Conservation (phyloP, 495 filamentous ascomycete genomes). For the Penicillium verhagenii region DNA sequence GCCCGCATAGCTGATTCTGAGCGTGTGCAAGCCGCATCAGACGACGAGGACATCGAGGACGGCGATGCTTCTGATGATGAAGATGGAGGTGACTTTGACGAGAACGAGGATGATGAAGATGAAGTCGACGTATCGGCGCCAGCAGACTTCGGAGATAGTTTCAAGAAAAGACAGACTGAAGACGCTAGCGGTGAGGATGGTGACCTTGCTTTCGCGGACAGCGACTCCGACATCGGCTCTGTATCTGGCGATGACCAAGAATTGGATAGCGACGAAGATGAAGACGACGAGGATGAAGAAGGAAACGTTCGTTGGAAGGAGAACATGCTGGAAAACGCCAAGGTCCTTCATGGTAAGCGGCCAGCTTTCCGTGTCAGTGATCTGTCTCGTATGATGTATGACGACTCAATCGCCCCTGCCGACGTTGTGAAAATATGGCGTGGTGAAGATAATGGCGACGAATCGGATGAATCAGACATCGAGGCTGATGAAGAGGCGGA, state of each 20-base stretch:
- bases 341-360: slow-evolving; percentile 64
- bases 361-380: slow-evolving; percentile 72
- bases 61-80: slow-evolving; percentile 22
- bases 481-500: slow-evolving; percentile 69
- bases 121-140: slow-evolving; percentile 44
- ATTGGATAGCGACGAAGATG: slow-evolving; percentile 58
- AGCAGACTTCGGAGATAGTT: slow-evolving; percentile 38
- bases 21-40: slow-evolving; percentile 60
- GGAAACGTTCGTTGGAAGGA: slow-evolving; percentile 77
- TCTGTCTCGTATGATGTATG: slow-evolving; percentile 84
- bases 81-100: slow-evolving; percentile 29
- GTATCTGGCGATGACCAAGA: slow-evolving; percentile 67
- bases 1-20: slow-evolving; percentile 60
- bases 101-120: slow-evolving; percentile 41
- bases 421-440: slow-evolving; percentile 79
- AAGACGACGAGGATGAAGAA: slow-evolving; percentile 63
- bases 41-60: slow-evolving; percentile 53
- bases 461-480: slow-evolving; percentile 39
- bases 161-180: slow-evolving; percentile 46
- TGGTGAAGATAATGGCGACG: slow-evolving; percentile 51
- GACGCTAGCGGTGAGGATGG: slow-evolving; percentile 50
- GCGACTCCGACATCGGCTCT: slow-evolving; percentile 92
- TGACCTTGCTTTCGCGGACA: slow-evolving; percentile 86
- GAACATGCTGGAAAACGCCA: slow-evolving; percentile 76
- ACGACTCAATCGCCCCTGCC: slow-evolving; percentile 68